Base-by-base conservation (phyloP, 345 rosid genomes). In the Heritiera littoralis region DNA sequence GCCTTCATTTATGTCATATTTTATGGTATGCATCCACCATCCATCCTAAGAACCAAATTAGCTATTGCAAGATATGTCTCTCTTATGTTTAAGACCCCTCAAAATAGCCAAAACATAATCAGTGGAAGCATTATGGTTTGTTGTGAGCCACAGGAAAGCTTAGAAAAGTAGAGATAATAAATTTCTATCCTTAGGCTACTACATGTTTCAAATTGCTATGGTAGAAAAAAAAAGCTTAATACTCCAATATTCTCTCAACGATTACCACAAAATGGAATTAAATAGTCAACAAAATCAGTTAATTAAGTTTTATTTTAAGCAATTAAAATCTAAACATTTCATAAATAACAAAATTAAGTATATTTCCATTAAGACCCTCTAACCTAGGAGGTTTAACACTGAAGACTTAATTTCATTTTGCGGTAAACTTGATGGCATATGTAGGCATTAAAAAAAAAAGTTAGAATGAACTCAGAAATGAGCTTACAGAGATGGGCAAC, bases 401-500 rank as follows among this genome's bases (percentile, higher is more conserved):
- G 28, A 23, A 23, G 28, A 23, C 28, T 23, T 23, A 23, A 23
- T 23, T 23, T 23, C 28, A 23, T 23, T 23, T 23, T 23, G 28
- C 28, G 28, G 28, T 23, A 23, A 23, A 23, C 28, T 23, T 23
- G 28, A 23, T 23, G 28, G 28, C 28, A 23, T 23, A 23, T 23
- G 28, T 23, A 23, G 28, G 28, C 28, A 23, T 23, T 54, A 49
- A 66, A 28, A 51, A 78, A 11, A 35, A 0, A 51, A 8, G 18
- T n/a, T 17, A 51, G 45, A 70, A 28, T 48, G 2, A 48, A 65
- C 59, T 48, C 3, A 23, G 75, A 48, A 69, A 20, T 38, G 9
- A 41, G 43, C 92, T 82, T 80, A 96, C 99, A 96, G 66, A 96
- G 92, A 83, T 94, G 91, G 4, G 98, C 98, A 76, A 96, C 97